Evolutionary conservation across 2,329 filamentous ascomycete genomes (phyloP), one percentile per base, ranked within the genome.

Genomic region (Aspergillus spinulosporus): DNA sequence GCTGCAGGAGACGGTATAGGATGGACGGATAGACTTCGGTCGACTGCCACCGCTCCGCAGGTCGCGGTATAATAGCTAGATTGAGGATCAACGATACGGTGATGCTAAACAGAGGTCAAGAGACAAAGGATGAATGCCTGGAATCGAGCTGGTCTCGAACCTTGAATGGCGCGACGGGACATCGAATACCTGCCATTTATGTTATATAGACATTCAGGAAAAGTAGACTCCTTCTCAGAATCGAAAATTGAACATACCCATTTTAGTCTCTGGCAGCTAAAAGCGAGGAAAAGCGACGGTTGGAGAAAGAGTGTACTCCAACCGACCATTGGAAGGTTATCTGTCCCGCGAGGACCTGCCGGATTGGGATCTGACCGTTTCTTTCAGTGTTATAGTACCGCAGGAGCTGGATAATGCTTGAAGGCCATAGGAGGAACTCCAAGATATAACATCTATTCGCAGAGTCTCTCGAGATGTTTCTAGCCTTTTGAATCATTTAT

Each of bases 291-390:
- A 21, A 21, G 21, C 21, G 21, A 21, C 21, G 21, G 55, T 61
- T 55, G 54, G n/a, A 40, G 34, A 21, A 21, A 21, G 21, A 21
- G 21, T 21, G 21, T 21, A 51, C 49, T 51, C 49, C 49, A 44
- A 51, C 49, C 32, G 31, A 31, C 28, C 28, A 43, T 40, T 32
- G 29, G 15, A n/a, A 21, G 21, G 8, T 6, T 11, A 34, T 21
- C 21, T 21, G 21, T 8, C 14, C 42, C 60, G 63, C 61, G 50
- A 59, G 57, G 61, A 64, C 63, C 52, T 64, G 42, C 63, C 63
- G 31, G 32, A 61, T 60, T 36, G 44, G 61, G 58, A 15, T 7
- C 4, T 14, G 21, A 14, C 11, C 11, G 34, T 37, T 37, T 12
- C 4, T 12, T 37, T 12, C 34, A 21, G 21, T 21, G 21, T 21